phyloP scores from a whole-genome alignment of 352 stramenopile species.

The Phytophthora quininea region DNA sequence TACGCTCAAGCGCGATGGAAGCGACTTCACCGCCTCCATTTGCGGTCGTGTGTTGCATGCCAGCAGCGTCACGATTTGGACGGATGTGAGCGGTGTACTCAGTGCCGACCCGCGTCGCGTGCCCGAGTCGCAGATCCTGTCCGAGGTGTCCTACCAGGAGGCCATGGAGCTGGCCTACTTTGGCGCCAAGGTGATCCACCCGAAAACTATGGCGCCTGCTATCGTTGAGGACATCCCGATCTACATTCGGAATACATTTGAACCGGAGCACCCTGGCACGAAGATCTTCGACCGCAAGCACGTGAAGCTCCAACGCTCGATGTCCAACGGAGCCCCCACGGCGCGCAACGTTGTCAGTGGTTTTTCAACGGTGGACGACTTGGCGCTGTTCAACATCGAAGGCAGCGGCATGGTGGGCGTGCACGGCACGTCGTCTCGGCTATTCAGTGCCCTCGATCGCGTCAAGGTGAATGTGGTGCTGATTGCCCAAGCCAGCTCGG shows the following conservation, averaged over 20 bases:
- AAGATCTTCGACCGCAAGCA: conserved; percentile 76
- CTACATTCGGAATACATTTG: conserved; percentile 98
- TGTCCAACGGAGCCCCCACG: conserved; percentile 63
- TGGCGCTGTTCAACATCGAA: conserved; percentile 97
- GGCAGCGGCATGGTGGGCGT: conserved; percentile 95
- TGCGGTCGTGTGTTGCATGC: conserved; percentile 93
- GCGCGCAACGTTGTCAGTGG: conserved; percentile 84
- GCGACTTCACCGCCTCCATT: conserved; percentile 98
- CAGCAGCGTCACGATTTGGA: conserved; percentile 96
- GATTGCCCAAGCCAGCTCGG: conserved; percentile 94
- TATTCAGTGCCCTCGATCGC: conserved; percentile 93
- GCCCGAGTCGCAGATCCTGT: conserved; percentile 89
- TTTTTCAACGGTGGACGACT: conserved; percentile 94
- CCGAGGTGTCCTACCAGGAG: conserved; percentile 96
- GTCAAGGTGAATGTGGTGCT: conserved; percentile 94
- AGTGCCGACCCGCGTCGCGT: conserved; percentile 95
- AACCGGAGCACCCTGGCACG: conserved; percentile 79
- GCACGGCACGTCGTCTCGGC: conserved; percentile 90
- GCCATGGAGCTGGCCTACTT: conserved; percentile 99
- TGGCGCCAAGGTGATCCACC: conserved; percentile 97
- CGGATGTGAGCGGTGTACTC: conserved; percentile 95
- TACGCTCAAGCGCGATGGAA: conserved; percentile 96
- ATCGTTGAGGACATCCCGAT: conserved; percentile 94
- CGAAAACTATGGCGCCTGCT: conserved; percentile 95
- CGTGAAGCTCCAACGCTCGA: conserved; percentile 60